Evolutionary conservation across 805 yeast species (phyloP).

Genomic region (Komagataella pastoris): DNA sequence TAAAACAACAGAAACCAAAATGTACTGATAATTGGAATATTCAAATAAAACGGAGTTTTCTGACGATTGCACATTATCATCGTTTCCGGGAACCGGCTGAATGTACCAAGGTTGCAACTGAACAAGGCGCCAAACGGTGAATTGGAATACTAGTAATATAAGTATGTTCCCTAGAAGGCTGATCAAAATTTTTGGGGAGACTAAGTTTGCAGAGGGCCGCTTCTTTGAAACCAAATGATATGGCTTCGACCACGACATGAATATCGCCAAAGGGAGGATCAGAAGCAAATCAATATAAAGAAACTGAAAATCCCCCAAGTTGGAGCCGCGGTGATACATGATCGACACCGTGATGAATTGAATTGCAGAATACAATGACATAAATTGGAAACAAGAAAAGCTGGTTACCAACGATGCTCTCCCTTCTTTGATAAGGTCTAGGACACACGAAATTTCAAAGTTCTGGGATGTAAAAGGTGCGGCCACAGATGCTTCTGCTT

Average conservation of each 20-base stretch:
- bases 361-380: slow-evolving; percentile 94
- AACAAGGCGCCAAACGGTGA: slow-evolving; percentile 49
- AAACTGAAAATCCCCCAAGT: slow-evolving; percentile 94
- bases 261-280: slow-evolving; percentile 88
- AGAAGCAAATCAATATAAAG: slow-evolving; percentile 83
- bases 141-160: slow-evolving; percentile 50
- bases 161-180: slow-evolving; percentile 75
- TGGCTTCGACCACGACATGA: slow-evolving; percentile 97
- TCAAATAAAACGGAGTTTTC: slow-evolving; percentile 84
- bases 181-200: slow-evolving; percentile 74
- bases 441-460: slow-evolving; percentile 87
- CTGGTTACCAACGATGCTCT: slow-evolving; percentile 91
- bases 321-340: slow-evolving; percentile 77
- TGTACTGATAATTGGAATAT: slow-evolving; percentile 79
- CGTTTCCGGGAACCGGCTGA: slow-evolving; percentile 70
- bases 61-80: slow-evolving; percentile 69
- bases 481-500: slow-evolving; percentile 97
- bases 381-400: slow-evolving; percentile 93
- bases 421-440: slow-evolving; percentile 87
- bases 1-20: slow-evolving; percentile 68
- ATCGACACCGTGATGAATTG: slow-evolving; percentile 85
- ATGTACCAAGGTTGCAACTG: slow-evolving; percentile 62
- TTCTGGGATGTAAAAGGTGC: slow-evolving; percentile 92
- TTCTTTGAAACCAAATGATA: slow-evolving; percentile 43
- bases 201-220: slow-evolving; percentile 89